Evolutionary conservation across 1,284 basidiomycete genomes (phyloP).

Genomic region (Sutorius eximius): DNA sequence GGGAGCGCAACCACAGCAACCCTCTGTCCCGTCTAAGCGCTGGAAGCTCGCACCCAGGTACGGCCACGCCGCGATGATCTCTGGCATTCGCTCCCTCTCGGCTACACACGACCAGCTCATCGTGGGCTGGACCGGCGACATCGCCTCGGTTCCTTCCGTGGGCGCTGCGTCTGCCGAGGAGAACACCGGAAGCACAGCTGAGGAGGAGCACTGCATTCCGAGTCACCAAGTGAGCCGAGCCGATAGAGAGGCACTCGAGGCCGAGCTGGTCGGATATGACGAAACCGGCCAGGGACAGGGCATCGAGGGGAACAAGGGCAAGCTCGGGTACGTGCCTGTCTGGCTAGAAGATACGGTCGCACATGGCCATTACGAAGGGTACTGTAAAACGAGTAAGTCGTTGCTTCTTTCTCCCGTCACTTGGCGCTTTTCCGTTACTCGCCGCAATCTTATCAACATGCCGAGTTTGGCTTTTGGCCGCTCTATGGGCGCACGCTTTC

Average conservation of each 20-base stretch:
- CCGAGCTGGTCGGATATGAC: conserved; percentile 58
- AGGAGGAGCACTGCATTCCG: conserved; percentile 24
- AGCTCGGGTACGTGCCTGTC: conserved; percentile 81
- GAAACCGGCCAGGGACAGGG: conserved; percentile 51
- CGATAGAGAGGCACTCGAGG: conserved; percentile 63
- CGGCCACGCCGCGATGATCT: conserved; percentile 95
- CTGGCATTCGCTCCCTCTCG: conserved; percentile 85
- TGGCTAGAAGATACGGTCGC: conserved; percentile 91
- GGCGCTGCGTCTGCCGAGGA: conserved; percentile 24
- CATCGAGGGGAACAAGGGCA: conserved; percentile 45
- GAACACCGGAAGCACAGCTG: conserved; percentile 5
- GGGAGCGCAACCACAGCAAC: conserved; percentile 7
- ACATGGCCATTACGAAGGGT: conserved; percentile 94
- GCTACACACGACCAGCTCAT: conserved; percentile 87
- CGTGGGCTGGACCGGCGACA: conserved; percentile 93
- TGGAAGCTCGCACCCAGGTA: conserved; percentile 85
- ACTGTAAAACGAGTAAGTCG: conserved; percentile 91
- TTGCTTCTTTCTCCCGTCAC: neutral
- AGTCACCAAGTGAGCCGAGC: conserved; percentile 52
- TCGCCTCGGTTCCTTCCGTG: conserved; percentile 47
- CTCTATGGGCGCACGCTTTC: conserved; percentile 9
- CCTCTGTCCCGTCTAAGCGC: conserved; percentile 19
- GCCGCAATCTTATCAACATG: conserved; percentile 18
- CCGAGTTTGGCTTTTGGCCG: neutral
- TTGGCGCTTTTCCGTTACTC: neutral